Evolutionary conservation across 2,329 filamentous ascomycete species (phyloP).

Genomic region (Furcasterigmium furcatum): DNA sequence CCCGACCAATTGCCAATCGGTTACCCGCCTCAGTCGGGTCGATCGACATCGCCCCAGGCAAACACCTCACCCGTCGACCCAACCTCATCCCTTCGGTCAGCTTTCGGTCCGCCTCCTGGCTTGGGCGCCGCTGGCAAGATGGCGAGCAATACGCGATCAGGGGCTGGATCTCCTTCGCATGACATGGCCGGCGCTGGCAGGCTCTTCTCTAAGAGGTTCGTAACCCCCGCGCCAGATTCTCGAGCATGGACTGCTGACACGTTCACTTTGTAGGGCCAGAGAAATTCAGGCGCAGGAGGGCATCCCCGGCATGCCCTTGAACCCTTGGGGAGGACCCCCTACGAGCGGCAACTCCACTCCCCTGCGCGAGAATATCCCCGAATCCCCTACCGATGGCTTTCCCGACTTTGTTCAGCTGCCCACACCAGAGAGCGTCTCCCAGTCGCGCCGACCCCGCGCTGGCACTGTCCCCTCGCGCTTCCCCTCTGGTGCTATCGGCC

Average conservation of each 20-base stretch:
- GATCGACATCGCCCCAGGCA: slow-evolving; percentile 76
- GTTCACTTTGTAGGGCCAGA: slow-evolving; percentile 62
- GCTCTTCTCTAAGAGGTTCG: slow-evolving; percentile 90
- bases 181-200: slow-evolving; percentile 71
- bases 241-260: slow-evolving; percentile 8
- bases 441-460: slow-evolving; percentile 78
- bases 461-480: slow-evolving; percentile 96
- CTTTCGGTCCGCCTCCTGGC: slow-evolving; percentile 66
- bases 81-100: slow-evolving; percentile 62
- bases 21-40: slow-evolving; percentile 68
- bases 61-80: slow-evolving; percentile 79
- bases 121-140: slow-evolving; percentile 58
- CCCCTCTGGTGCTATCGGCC: slow-evolving; percentile 67
- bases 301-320: slow-evolving; percentile 62
- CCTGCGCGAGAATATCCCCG: slow-evolving; percentile 93
- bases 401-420: slow-evolving; percentile 80
- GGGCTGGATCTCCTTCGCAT: slow-evolving; percentile 94
- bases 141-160: slow-evolving; percentile 64
- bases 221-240: slow-evolving; percentile 11
- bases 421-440: slow-evolving; percentile 61
- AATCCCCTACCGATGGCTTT: slow-evolving; percentile 94
- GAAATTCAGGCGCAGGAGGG: slow-evolving; percentile 98
- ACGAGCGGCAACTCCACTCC: slow-evolving; percentile 96
- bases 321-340: slow-evolving; percentile 91
- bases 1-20: slow-evolving; percentile 84